These are phyloP conservation scores for Platismatia glauca DNA, from an alignment of 495 filamentous ascomycete genomes.

Conservation along the genomic window DNA sequence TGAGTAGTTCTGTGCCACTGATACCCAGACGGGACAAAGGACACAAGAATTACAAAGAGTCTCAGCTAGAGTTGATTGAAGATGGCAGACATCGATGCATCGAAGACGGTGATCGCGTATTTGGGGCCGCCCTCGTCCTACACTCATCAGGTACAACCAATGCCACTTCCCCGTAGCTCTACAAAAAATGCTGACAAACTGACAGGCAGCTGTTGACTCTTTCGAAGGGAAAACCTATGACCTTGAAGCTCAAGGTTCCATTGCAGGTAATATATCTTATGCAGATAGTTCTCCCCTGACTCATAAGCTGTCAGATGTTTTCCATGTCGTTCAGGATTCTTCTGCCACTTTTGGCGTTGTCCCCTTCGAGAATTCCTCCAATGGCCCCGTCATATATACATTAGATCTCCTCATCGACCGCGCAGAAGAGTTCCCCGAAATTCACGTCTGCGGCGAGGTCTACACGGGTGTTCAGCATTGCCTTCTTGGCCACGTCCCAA, in stretches of 20 bases:
- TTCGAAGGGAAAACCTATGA: slow-evolving; percentile 48
- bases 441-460: slow-evolving; percentile 67
- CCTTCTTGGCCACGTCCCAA: slow-evolving; percentile 50
- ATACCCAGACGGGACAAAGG: background rate
- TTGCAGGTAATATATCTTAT: slow-evolving; percentile 40
- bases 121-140: slow-evolving; percentile 80
- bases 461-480: slow-evolving; percentile 84
- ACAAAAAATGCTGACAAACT: slow-evolving; percentile 8
- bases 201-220: slow-evolving; percentile 56
- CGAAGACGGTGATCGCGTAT: slow-evolving; percentile 50
- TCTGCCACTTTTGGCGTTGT: slow-evolving; percentile 65
- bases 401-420: slow-evolving; percentile 82
- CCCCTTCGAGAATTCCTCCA: slow-evolving; percentile 92
- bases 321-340: slow-evolving; percentile 62
- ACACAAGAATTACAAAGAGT: slow-evolving; percentile 1
- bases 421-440: slow-evolving; percentile 45
- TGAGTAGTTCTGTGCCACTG: background rate
- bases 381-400: slow-evolving; percentile 81
- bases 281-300: slow-evolving; percentile 14
- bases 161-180: background rate
- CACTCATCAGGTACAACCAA: slow-evolving; percentile 70
- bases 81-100: slow-evolving; percentile 1
- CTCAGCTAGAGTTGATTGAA: background rate
- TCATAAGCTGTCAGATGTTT: slow-evolving; percentile 52
- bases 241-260: slow-evolving; percentile 51